These are phyloP conservation scores for Rhytidhysteron rufulum DNA, from an alignment of 2,329 filamentous ascomycete genomes.

Conservation along the genomic window DNA sequence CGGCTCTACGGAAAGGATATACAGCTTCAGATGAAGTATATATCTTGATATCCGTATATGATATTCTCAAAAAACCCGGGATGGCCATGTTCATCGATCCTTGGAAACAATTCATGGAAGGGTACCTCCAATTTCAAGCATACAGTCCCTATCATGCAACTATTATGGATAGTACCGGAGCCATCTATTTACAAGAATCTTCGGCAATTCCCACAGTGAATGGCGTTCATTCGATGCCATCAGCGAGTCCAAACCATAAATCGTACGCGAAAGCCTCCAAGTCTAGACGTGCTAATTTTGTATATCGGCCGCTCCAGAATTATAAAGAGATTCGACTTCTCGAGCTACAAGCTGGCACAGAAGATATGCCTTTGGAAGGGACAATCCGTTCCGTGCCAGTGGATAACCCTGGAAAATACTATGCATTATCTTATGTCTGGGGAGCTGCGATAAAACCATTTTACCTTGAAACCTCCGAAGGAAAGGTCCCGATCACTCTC, in stretches of 20 bases:
- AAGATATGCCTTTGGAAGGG: conserved; percentile 2
- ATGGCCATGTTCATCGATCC: no score
- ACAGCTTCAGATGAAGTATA: no score
- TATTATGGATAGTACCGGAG: not conserved
- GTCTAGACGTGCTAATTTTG: no score
- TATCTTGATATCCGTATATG: no score
- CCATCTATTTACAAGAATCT: not conserved
- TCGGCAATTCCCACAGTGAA: not conserved
- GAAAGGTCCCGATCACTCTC: conserved; percentile 3
- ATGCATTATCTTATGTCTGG: conserved; percentile 9
- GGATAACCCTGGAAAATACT: not conserved
- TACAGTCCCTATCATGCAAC: not conserved
- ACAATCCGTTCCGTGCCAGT: conserved; percentile 3
- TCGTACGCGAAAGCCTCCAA: no score
- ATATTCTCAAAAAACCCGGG: no score
- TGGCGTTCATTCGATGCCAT: not conserved
- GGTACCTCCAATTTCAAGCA: no score
- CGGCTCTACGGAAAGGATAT: no score
- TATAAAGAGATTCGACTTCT: conserved; percentile 6
- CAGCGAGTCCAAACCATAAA: not conserved
- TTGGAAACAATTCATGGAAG: no score
- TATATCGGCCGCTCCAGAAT: no score
- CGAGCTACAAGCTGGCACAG: conserved; percentile 5
- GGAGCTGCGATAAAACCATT: conserved; percentile 1
- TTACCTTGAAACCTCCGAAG: conserved; percentile 3